Base-by-base conservation (phyloP, 495 filamentous ascomycete species). In the Tuber borchii region DNA sequence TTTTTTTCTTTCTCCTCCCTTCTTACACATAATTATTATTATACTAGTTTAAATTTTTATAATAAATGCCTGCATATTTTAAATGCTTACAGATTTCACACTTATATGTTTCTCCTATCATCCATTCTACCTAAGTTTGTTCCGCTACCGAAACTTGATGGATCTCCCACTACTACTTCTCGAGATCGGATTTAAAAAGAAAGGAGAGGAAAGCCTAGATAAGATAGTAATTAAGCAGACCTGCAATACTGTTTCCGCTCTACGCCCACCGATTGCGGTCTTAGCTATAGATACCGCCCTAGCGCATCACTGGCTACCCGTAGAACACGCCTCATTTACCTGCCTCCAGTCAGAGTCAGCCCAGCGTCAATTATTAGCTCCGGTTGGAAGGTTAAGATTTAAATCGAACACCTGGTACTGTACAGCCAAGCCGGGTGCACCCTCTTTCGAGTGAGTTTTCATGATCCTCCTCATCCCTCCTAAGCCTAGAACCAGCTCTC, bases 271-370 rank as follows among this genome's bases (percentile, higher is more conserved):
- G 1, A 26, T 1, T 34, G 14, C 8, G 26, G 0, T 17, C 56
- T 4, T 1, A 5, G 10, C 22, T 2, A 0, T 5, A 31, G n/a
- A 2, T 26, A 14, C 2, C n/a, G 2, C n/a, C 0, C 44, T 5
- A 2, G 16, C n/a, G 8, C 8, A 51, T n/a, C 22, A n/a, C 8
- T 51, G 6, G 5, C 10, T n/a, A 8, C 8, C 22, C 22, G 2
- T 51, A 22, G 20, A n/a, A 12, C 7, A n/a, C 1, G 0, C 22
- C 1, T n/a, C 20, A n/a, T 2, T 45, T 17, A 45, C 19, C 16
- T 1, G 1, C 44, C 39, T 4, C 39, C 5, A 40, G 48, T n/a
- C n/a, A 12, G 20, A n/a, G 22, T 3, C 0, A n/a, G 7, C 1
- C 48, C 10, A n/a, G 20, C n/a, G 10, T 3, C 2, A 31, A 26